Conservation (phyloP, 2,329 filamentous ascomycete genomes). For the Aureobasidium leucospermi region DNA sequence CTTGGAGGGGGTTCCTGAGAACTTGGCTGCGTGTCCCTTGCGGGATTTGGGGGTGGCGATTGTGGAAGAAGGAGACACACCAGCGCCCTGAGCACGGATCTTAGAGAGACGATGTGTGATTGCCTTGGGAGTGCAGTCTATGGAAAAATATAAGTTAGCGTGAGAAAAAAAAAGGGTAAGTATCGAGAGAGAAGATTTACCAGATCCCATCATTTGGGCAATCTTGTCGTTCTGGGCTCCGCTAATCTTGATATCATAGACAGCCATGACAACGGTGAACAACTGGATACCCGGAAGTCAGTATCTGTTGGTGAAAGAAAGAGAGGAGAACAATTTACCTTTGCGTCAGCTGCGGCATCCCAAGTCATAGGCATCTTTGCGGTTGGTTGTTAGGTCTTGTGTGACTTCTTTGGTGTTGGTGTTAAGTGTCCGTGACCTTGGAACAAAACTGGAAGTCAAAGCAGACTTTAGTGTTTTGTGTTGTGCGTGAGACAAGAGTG, state of each 20-base stretch:
- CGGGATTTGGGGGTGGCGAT: background rate
- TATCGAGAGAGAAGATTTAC: conserved; percentile 12
- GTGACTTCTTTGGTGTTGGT: background rate
- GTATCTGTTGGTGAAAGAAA: background rate
- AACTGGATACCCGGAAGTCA: conserved; percentile 17
- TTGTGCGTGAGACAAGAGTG: background rate
- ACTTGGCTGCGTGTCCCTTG: background rate
- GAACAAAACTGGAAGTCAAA: too few species aligned
- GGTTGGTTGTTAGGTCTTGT: background rate
- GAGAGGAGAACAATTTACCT: conserved; percentile 17
- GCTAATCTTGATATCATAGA: conserved; percentile 25
- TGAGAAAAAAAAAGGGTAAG: background rate
- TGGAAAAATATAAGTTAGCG: background rate
- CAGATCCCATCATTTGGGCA: conserved; percentile 24
- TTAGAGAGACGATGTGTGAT: conserved; percentile 25
- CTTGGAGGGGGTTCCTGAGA: background rate
- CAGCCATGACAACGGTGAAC: conserved; percentile 23
- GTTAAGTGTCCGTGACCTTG: background rate
- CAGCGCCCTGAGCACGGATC: conserved; percentile 14
- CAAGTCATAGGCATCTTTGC: conserved; percentile 26
- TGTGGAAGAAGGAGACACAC: background rate
- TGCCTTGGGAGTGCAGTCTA: conserved; percentile 27
- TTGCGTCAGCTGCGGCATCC: conserved; percentile 24
- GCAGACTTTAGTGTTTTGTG: too few species aligned
- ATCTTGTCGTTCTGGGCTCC: conserved; percentile 19